A percentile compares a stretch with the other conserved stretches of the same genome.
Evolutionary conservation across 768 basidiomycete species (phyloP).

Genomic region (Cubamyces sp.): DNA sequence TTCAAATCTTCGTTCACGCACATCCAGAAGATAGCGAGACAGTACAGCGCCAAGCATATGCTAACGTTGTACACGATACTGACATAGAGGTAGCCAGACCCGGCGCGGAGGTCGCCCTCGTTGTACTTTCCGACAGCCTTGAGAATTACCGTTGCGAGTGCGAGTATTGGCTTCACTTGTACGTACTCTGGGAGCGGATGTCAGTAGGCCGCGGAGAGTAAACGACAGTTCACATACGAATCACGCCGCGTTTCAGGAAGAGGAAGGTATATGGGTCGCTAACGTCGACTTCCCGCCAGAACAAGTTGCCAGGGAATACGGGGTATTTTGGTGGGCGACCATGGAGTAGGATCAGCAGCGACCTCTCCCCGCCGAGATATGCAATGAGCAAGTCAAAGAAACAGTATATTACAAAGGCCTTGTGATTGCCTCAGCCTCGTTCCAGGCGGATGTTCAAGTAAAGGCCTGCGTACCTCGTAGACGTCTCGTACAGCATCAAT

Average conservation of each 20-base stretch:
- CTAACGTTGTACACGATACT: conserved; percentile 84
- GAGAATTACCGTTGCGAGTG: conserved; percentile 79
- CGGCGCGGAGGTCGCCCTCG: conserved; percentile 83
- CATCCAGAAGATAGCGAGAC: conserved; percentile 96
- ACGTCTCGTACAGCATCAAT: conserved; percentile 95
- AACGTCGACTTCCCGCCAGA: conserved; percentile 85
- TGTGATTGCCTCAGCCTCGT: neutral
- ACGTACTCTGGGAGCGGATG: conserved; percentile 77
- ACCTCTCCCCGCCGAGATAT: conserved; percentile 92
- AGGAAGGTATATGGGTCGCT: conserved; percentile 95
- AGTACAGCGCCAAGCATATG: conserved; percentile 82
- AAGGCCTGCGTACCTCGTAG: conserved; percentile 77
- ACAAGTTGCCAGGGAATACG: conserved; percentile 84
- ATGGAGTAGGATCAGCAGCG: conserved; percentile 88
- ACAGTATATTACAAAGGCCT: conserved; percentile 96
- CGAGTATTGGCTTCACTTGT: conserved; percentile 91
- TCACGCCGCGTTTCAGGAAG: conserved; percentile 91
- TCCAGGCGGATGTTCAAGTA: no score
- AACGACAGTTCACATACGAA: conserved; percentile 60
- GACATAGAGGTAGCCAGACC: conserved; percentile 91
- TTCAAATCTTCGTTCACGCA: conserved; percentile 87
- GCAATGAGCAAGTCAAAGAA: conserved; percentile 84
- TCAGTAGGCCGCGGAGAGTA: neutral
- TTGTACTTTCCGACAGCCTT: conserved; percentile 87
- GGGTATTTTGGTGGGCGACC: conserved; percentile 88